Evolutionary conservation across 805 yeast genomes (phyloP).

Genomic region (Monosporozyma servazzii): DNA sequence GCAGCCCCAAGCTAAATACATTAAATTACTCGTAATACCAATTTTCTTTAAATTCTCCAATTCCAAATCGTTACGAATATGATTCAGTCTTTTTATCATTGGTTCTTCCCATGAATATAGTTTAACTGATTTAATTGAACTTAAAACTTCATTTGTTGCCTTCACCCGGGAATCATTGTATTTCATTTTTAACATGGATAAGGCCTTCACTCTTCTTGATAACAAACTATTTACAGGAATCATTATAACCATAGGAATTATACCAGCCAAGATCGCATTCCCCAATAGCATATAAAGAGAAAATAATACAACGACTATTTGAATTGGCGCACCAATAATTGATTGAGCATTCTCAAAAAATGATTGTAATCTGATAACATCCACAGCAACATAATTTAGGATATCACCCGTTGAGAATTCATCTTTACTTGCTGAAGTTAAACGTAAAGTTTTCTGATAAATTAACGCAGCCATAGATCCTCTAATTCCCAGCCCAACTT

Average conservation of each 20-base stretch:
- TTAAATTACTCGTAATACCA: slow-evolving; percentile 38
- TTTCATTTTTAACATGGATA: slow-evolving; percentile 50
- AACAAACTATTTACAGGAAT: slow-evolving; percentile 48
- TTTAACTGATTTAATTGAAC: slow-evolving; percentile 54
- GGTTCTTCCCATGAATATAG: slow-evolving; percentile 65
- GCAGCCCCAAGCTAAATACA: slow-evolving; percentile 51
- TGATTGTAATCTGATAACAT: slow-evolving; percentile 55
- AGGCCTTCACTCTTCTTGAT: slow-evolving; percentile 36
- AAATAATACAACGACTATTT: slow-evolving; percentile 42
- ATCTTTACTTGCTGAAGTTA: slow-evolving; percentile 59
- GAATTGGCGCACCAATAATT: slow-evolving; percentile 50
- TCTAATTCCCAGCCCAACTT: slow-evolving; percentile 56
- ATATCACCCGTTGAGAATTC: slow-evolving; percentile 68
- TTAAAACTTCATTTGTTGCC: slow-evolving; percentile 48
- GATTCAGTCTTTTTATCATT: slow-evolving; percentile 42
- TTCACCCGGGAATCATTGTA: slow-evolving; percentile 53
- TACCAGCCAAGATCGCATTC: slow-evolving; percentile 49
- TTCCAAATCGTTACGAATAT: slow-evolving; percentile 51
- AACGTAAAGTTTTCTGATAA: slow-evolving; percentile 57
- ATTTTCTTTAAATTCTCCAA: slow-evolving; percentile 42
- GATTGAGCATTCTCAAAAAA: slow-evolving; percentile 46
- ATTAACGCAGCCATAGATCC: slow-evolving; percentile 59
- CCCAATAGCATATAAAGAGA: slow-evolving; percentile 53
- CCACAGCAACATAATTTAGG: slow-evolving; percentile 70
- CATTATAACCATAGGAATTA: slow-evolving; percentile 43